A percentile compares a stretch with the other conserved stretches of the same genome.
Conservation (phyloP, 179 eudicot species). For the Amaranthus tricolor region DNA sequence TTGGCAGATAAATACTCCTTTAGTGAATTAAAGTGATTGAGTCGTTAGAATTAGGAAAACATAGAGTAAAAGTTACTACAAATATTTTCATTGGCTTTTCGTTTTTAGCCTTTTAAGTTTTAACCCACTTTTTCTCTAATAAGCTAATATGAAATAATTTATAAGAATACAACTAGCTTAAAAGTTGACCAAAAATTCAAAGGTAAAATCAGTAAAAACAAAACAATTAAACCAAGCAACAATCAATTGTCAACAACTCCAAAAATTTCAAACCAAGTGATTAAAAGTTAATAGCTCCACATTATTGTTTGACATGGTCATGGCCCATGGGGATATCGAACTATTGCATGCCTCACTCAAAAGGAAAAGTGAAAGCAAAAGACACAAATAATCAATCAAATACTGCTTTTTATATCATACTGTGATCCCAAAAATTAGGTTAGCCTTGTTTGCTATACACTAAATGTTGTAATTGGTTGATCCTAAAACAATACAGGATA, state of each 20-base stretch:
- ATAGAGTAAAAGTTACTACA: no score
- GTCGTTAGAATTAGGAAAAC: no score
- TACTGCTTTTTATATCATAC: slow-evolving; percentile 16
- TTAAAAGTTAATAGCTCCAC: not conserved
- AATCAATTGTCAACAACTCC: no score
- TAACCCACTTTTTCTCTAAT: no score
- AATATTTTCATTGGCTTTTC: no score
- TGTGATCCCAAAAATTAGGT: slow-evolving; percentile 3
- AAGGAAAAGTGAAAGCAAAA: not conserved
- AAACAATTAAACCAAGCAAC: not conserved
- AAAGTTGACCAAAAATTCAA: not conserved
- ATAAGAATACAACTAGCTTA: no score
- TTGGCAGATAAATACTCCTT: not conserved
- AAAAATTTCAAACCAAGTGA: no score
- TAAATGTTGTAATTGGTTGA: not conserved
- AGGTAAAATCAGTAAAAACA: not conserved
- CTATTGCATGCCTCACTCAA: not conserved
- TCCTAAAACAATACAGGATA: not conserved
- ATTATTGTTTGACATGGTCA: not conserved
- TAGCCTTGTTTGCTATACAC: slow-evolving; percentile 6
- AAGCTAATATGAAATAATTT: no score
- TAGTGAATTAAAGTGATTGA: no score
- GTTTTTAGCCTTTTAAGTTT: no score
- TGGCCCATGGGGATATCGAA: not conserved
- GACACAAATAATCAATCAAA: not conserved